These are phyloP conservation scores for Nakaseomyces bracarensis DNA, from an alignment of 1,139 yeast species.

Conservation along the genomic window DNA sequence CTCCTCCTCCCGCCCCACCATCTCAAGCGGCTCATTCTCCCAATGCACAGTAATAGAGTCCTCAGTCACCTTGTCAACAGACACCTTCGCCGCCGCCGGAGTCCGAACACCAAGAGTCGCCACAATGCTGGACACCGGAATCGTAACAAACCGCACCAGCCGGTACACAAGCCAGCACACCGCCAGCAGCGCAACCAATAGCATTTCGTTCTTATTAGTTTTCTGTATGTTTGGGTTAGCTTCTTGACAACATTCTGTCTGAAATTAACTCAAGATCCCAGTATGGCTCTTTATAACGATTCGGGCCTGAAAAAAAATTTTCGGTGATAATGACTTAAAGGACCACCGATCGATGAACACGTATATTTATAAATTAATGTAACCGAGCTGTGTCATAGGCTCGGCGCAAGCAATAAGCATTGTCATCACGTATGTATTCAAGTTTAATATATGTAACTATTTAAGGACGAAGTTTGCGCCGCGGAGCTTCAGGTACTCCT, in stretches of 20 bases:
- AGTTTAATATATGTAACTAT: constrained; percentile 24
- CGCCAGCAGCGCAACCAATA: constrained; percentile 7
- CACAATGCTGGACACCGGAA: constrained; percentile 45
- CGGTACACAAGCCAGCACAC: constrained; percentile 25
- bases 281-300: no score
- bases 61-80: constrained; percentile 47
- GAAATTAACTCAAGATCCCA: no score
- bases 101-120: constrained; percentile 45
- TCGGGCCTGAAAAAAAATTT: no score
- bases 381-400: no score
- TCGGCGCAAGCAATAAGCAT: no score
- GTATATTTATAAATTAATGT: no score
- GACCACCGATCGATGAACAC: no score
- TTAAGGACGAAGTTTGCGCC: constrained; percentile 81
- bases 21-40: constrained; percentile 35
- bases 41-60: constrained; percentile 48
- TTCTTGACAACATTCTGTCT: no score
- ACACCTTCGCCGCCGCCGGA: constrained; percentile 49
- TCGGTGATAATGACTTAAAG: not conserved
- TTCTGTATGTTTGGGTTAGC: not conserved
- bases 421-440: not conserved
- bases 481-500: constrained; percentile 78
- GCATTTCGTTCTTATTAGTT: not conserved
- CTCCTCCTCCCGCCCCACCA: constrained; percentile 7
- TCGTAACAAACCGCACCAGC: constrained; percentile 26